These are phyloP conservation scores for Taphrina confusa DNA, from an alignment of 1,139 yeast species.

Conservation along the genomic window DNA sequence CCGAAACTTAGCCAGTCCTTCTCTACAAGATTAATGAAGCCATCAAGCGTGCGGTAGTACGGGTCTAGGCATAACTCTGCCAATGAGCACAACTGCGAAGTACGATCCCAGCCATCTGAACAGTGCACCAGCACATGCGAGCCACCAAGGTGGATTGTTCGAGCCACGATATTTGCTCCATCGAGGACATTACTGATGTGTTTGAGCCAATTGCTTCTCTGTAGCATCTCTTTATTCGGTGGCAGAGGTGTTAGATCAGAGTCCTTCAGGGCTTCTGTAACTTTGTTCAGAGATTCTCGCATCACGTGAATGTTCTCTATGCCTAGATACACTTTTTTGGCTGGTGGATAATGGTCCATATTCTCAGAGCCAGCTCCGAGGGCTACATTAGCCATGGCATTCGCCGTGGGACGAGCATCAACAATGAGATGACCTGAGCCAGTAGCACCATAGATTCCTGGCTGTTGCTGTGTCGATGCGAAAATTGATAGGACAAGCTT, in stretches of 20 bases:
- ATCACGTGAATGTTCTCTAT: conserved; percentile 94
- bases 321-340: conserved; percentile 75
- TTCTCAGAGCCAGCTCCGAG: conserved; percentile 95
- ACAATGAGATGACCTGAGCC: conserved; percentile 67
- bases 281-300: conserved; percentile 74
- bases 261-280: conserved; percentile 60
- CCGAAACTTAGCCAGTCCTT: conserved; percentile 97
- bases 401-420: conserved; percentile 88
- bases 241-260: conserved; percentile 61
- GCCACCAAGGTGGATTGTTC: conserved; percentile 75
- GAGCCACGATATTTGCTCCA: conserved; percentile 75
- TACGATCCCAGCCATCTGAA: conserved; percentile 98
- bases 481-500: conserved; percentile 74
- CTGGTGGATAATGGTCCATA: conserved; percentile 74
- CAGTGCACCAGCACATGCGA: conserved; percentile 88
- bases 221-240: conserved; percentile 53
- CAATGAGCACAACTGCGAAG: conserved; percentile 82
- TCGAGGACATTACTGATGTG: conserved; percentile 68
- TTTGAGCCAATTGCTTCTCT: conserved; percentile 77
- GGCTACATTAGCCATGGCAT: conserved; percentile 96
- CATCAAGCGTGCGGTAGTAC: conserved; percentile 79
- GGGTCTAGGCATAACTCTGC: conserved; percentile 90
- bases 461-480: conserved; percentile 47
- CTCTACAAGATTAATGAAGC: conserved; percentile 80
- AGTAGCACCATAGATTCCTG: conserved; percentile 42